Base-by-base conservation (phyloP, 495 filamentous ascomycete genomes). In the Elasticomyces elasticus region DNA sequence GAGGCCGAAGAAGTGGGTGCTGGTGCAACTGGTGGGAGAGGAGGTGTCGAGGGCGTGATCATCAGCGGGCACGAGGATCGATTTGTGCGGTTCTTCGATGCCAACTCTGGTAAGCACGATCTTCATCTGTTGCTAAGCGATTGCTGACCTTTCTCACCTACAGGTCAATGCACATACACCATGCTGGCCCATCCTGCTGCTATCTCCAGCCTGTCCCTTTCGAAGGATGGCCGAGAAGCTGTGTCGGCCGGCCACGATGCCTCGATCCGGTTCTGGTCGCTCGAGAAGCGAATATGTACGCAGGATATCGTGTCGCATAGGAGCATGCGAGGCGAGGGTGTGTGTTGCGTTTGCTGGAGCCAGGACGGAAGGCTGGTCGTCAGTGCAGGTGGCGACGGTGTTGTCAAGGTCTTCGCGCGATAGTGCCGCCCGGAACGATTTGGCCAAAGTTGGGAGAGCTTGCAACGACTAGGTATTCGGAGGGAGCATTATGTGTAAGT, bases 131-230 rank as follows among this genome's bases (percentile, higher is more conserved):
- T 40, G 40, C 22, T 23, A 9, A n/a, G 9, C n/a, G 17, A 20
- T 42, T 54, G 26, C 50, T 53, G 24, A 51, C 37, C 15, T 49
- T 28, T 35, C n/a, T n/a, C n/a, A n/a, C n/a, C 35, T 22, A 30
- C 61, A 98, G 92, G 92, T 58, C 94, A 97, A 92, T 95, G 89
- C 73, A 95, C 94, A 15, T 98, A 97, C 69, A 90, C 83, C 59
- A 97, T 98, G 92, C 81, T 96, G 52, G 92, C 92, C 1, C 92
- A 98, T 65, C 87, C 91, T 1, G 83, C 89, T 2, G 81, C 92
- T 35, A 95, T 97, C 61, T 89, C 92, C 13, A 80, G 86, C 12
- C 79, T 98, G 15, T 89, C 86, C 0, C 78, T 98, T 26, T 92
- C 86, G 54, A 91, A 92, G 11, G 89, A 95, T 62, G 90, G 90